Conservation (phyloP, 192 early-diverging fungal genomes). For the Podila minutissima region DNA sequence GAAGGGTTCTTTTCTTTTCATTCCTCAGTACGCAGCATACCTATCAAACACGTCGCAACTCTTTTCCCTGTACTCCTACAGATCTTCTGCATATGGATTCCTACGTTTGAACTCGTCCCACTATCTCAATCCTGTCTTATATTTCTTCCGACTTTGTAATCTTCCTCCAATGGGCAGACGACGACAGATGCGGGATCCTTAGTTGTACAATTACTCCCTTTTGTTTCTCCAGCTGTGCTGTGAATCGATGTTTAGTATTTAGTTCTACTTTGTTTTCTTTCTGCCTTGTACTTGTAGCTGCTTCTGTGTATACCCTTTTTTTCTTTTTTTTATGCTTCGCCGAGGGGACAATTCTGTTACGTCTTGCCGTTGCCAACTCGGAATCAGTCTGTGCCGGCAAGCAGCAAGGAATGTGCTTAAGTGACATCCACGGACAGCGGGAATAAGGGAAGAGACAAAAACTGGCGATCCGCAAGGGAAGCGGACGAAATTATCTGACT, state of each 20-base stretch:
- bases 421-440: too few relatives aligned
- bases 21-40: neutral
- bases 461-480: too few relatives aligned
- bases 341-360: too few relatives aligned
- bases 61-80: neutral
- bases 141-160: neutral
- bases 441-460: too few relatives aligned
- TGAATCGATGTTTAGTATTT: constrained; percentile 4
- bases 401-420: too few relatives aligned
- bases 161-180: neutral
- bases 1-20: neutral
- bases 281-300: constrained; percentile 10
- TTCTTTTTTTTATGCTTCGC: neutral
- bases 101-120: too few relatives aligned
- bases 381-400: too few relatives aligned
- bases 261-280: neutral
- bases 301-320: neutral
- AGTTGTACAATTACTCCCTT: constrained; percentile 1
- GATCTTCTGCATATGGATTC: neutral
- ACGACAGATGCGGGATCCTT: neutral
- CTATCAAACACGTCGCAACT: neutral
- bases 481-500: too few relatives aligned
- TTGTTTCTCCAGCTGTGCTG: neutral
- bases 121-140: neutral
- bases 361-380: too few relatives aligned